A percentile compares a stretch with the other conserved stretches of the same genome.
phyloP scores from a whole-genome alignment of 1,284 basidiomycete species.

The Pisolithus thermaeus region DNA sequence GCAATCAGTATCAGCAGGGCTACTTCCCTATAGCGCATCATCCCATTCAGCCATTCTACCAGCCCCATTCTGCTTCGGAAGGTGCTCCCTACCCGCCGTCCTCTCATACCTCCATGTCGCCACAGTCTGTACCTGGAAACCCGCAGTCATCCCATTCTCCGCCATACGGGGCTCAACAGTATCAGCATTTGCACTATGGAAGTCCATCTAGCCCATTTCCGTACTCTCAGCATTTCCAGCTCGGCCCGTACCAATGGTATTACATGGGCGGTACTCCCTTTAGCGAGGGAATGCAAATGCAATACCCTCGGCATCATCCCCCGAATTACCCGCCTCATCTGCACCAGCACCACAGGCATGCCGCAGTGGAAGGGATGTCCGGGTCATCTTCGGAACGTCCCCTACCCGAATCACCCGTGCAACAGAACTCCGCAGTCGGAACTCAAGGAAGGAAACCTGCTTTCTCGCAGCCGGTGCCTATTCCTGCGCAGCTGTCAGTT shows the following conservation, averaged over 20 bases:
- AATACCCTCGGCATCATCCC: conserved; percentile 38
- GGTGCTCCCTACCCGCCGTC: conserved; percentile 15
- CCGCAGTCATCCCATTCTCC: conserved; percentile 21
- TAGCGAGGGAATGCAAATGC: conserved; percentile 28
- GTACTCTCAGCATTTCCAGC: conserved; percentile 39
- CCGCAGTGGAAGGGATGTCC: conserved; percentile 7
- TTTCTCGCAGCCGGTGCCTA: conserved; percentile 4
- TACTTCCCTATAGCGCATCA: conserved; percentile 32
- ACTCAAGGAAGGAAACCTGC: neutral
- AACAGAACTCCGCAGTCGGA: neutral
- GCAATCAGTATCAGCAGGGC: conserved; percentile 28
- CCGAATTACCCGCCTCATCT: conserved; percentile 25
- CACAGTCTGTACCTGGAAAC: conserved; percentile 6
- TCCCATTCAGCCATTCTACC: conserved; percentile 27
- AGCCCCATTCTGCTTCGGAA: conserved; percentile 18
- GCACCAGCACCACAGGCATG: conserved; percentile 13
- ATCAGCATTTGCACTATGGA: conserved; percentile 38
- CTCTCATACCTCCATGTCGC: conserved; percentile 4
- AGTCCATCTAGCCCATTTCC: conserved; percentile 33
- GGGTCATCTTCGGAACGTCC: conserved; percentile 1
- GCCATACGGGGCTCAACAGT: conserved; percentile 31
- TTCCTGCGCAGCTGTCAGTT: conserved; percentile 1
- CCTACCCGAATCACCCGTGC: neutral
- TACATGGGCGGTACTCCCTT: conserved; percentile 33
- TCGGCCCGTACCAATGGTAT: conserved; percentile 46